A percentile compares a stretch with the other conserved stretches of the same genome.
Evolutionary conservation across 148 eudicot species (phyloP).

Genomic region (Amaranthus cruentus): DNA sequence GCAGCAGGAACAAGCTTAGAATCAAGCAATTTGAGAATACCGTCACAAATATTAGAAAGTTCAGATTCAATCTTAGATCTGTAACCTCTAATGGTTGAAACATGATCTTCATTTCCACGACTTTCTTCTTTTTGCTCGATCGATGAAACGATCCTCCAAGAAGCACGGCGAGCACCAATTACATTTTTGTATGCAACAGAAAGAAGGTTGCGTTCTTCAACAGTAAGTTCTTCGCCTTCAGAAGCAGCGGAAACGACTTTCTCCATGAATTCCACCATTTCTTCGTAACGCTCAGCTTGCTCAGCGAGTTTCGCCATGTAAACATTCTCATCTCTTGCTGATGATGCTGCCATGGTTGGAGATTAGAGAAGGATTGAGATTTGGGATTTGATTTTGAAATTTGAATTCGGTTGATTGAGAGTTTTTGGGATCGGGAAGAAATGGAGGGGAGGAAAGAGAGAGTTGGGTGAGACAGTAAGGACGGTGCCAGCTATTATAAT

Average conservation of each 20-base stretch:
- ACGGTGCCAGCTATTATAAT: too few relatives aligned
- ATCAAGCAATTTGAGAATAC: constrained; percentile 13
- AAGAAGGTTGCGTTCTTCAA: constrained; percentile 32
- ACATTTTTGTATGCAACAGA: constrained; percentile 35
- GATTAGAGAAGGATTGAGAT: neutral
- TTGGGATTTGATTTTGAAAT: neutral
- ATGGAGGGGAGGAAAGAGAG: too few relatives aligned
- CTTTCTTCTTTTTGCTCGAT: constrained; percentile 31
- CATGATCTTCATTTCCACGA: constrained; percentile 28
- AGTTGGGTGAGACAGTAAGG: too few relatives aligned
- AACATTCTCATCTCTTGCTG: constrained; percentile 26
- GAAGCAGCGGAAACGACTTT: constrained; percentile 24
- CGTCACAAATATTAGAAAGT: constrained; percentile 21
- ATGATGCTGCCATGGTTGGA: constrained; percentile 15
- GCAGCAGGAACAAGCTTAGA: constrained; percentile 24
- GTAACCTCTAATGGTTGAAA: constrained; percentile 20
- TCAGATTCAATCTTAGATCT: constrained; percentile 30
- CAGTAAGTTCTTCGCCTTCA: constrained; percentile 22
- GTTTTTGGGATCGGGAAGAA: too few relatives aligned
- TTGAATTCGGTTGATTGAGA: neutral
- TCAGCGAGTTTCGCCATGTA: constrained; percentile 35
- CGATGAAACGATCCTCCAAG: constrained; percentile 31
- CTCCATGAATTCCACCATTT: constrained; percentile 36
- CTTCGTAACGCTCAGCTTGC: constrained; percentile 32
- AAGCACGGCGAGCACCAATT: constrained; percentile 32